Evolutionary conservation across 768 basidiomycete species (phyloP).

Genomic region (Boletus reticulatus): DNA sequence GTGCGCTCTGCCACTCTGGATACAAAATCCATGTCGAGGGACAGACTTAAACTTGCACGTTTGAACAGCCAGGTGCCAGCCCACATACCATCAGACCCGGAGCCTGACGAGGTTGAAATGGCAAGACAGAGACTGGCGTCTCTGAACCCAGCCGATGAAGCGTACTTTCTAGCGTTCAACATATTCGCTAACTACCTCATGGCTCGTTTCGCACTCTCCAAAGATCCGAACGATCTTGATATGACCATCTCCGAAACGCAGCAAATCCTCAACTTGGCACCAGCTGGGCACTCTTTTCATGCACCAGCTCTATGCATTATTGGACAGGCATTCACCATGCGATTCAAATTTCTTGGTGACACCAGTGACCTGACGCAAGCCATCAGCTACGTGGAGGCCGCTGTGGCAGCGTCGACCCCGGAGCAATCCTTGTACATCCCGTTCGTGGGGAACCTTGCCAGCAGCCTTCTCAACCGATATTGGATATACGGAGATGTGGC

Average conservation of each 20-base stretch:
- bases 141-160: conserved; percentile 1
- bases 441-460: conserved; percentile 16
- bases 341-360: conserved; percentile 22
- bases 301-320: conserved; percentile 16
- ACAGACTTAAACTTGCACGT: neutral
- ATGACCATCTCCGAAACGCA: conserved; percentile 19
- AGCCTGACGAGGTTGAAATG: conserved; percentile 7
- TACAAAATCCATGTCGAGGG: neutral
- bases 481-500: conserved; percentile 14
- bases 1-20: neutral
- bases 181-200: conserved; percentile 10
- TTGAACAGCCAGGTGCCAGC: neutral
- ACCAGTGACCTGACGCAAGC: conserved; percentile 22
- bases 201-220: conserved; percentile 20
- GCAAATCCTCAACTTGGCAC: conserved; percentile 20
- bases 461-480: conserved; percentile 20
- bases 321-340: conserved; percentile 14
- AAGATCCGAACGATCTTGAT: conserved; percentile 25
- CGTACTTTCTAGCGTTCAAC: conserved; percentile 10
- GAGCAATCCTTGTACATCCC: conserved; percentile 13
- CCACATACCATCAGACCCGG: neutral
- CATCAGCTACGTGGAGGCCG: conserved; percentile 10
- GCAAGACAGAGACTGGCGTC: conserved; percentile 10
- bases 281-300: conserved; percentile 18
- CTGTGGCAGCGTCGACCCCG: conserved; percentile 11